Base-by-base conservation (phyloP, 148 eudicot genomes). In the Heliosperma pusillum region DNA sequence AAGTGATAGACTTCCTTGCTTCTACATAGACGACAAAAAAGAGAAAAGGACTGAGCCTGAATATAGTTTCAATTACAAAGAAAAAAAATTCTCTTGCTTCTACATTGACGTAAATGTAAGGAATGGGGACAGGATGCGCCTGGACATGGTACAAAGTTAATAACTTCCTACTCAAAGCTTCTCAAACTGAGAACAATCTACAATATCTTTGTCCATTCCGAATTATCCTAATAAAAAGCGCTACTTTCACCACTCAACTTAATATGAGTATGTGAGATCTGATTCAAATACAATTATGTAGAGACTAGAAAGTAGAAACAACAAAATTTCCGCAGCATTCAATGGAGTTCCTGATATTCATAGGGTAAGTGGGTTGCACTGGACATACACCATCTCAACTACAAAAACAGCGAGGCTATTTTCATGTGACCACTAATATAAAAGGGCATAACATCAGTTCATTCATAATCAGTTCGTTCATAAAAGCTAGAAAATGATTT, bases 311-410 rank as follows among this genome's bases (percentile, higher is more conserved):
- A n/a, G n/a, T n/a, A n/a, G 25, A 74, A 30, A 50, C 44, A n/a
- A 19, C 20, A 42, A 66, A 12, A 47, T 2, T 42, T n/a, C 21
- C 69, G 65, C n/a, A 68, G 22, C 73, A n/a, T 69, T 69, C 75
- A 65, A 40, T 15, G 42, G 27, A 29, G 15, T 36, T 47, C 52
- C 56, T n/a, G 27, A 50, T 15, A 20, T 1, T 10, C 42, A 53
- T 22, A 21, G 5, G 62, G 40, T 36, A 4, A 63, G 25, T 26
- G 20, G 33, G 66, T 26, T 12, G 19, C 11, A 24, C 4, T 16
- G 12, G 55, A 27, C 12, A 61, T 27, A 61, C 66, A 61, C 27
- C 66, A 26, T 21, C 13, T 61, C 66, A 24, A 17, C 66, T 61
- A 9, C 27, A 59, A 21, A 59, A 24, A 59, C 64, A 21, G 22